Evolutionary conservation across 495 filamentous ascomycete genomes (phyloP), one percentile per base, ranked within the genome.

Genomic region (Aspergillus haitiensis): DNA sequence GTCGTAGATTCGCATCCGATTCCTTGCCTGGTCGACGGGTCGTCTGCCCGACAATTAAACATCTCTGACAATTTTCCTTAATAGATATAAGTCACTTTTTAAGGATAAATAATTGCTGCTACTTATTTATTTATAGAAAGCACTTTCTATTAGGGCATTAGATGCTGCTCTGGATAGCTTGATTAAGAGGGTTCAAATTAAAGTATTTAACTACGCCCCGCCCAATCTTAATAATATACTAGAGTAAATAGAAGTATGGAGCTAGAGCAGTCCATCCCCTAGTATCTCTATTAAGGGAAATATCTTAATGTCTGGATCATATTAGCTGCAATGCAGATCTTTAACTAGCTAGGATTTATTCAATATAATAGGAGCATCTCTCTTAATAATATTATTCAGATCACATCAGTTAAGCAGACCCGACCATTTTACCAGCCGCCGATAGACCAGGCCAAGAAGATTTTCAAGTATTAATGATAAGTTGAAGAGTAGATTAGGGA

Each of bases 191-290:
- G 33, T 53, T 35, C n/a, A n/a, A 53, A 35, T 35, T n/a, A 39
- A 40, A 21, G 34, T 53, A 18, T 40, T 53, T 16, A 36, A 40
- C n/a, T n/a, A 53, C n/a, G 27, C 9, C 13, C 15, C 13, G 40
- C 32, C 27, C 33, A 21, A 21, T 27, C 32, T n/a, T 6, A 7
- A 53, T 40, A n/a, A 53, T n/a, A 39, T 35, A 5, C n/a, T 53
- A n/a, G 34, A 5, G 34, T 53, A 6, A 53, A 53, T 40, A 12
- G 51, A 53, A 53, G 51, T 18, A 40, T 53, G 34, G 51, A 53
- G 34, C 11, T 53, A 13, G 51, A 37, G 7, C 6, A 45, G 42
- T 7, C 13, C n/a, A 7, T 7, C 13, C 13, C 16, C 16, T 15
- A 5, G 16, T 6, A 9, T 13, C 42, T 45, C 13, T 15, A 15